Base-by-base conservation (phyloP, 768 basidiomycete genomes). In the Macrolepiota fuliginosa region DNA sequence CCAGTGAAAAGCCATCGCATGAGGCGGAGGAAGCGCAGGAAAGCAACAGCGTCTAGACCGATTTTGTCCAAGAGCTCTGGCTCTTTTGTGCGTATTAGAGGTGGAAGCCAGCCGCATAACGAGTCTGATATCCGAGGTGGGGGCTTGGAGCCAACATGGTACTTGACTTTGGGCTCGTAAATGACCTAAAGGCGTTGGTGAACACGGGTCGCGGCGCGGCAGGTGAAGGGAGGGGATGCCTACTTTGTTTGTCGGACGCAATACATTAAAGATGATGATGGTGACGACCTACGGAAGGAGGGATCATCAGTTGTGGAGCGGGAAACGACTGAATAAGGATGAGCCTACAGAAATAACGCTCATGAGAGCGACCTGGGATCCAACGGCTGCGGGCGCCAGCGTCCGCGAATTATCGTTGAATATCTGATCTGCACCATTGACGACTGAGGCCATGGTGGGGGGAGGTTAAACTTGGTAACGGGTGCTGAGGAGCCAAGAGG, bases 131-230 rank as follows among this genome's bases (percentile, higher is more conserved):
- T 91, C 24, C 85, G 84, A 6, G 92, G 92, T 32, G 91, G 92
- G 27, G 81, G 77, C 71, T 92, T 92, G 73, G 85, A 73, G 45
- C 88, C 90, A 62, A 84, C 80, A 69, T 92, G 91, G 70, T 94
- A 96, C 74, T 96, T 96, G 74, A 92, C 86, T 76, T 96, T 97
- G 64, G 94, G 95, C 71, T 94, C 92, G 70, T 96, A 96, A 62
- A 95, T 86, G 63, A 92, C 84, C 93, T 93, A 62, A 25, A 25
- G 3, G 10, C 15, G 37, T 29, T 35, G 32, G 32, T 54, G 40
- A 56, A 36, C 24, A 52, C 4, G 22, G 17, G 42, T 24, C 24
- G 37, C 32, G 25, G 36, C 24, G 37, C 32, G 25, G 22, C 7
- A 29, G 12, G 6, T 35, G 9, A 13, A 19, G 17, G 25, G 42